phyloP scores from a whole-genome alignment of 2,329 filamentous ascomycete genomes.

The Cladorrhinum sp. region DNA sequence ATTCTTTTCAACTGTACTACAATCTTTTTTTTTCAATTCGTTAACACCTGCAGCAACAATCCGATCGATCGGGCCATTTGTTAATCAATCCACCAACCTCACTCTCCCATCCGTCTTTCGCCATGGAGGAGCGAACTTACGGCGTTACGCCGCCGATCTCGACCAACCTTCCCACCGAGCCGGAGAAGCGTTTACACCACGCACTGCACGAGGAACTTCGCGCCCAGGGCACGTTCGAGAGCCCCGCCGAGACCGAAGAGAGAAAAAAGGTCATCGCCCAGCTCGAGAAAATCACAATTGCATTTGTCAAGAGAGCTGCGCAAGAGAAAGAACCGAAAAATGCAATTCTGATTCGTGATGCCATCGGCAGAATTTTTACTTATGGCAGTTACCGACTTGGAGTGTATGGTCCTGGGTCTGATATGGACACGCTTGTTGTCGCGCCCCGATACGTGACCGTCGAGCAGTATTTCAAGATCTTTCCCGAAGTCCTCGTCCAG shows the following conservation, averaged over 20 bases:
- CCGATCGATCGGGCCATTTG: slow-evolving; percentile 3
- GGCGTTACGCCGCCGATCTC: slow-evolving; percentile 88
- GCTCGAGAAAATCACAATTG: slow-evolving; percentile 75
- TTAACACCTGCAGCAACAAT: background rate
- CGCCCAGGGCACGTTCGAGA: slow-evolving; percentile 88
- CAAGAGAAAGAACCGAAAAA: slow-evolving; percentile 68
- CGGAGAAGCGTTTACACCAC: slow-evolving; percentile 74
- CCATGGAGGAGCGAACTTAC: slow-evolving; percentile 33
- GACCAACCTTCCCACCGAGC: slow-evolving; percentile 67
- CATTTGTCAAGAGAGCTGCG: slow-evolving; percentile 83
- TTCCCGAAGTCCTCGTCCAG: slow-evolving; percentile 73
- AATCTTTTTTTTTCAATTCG: slow-evolving; percentile 1
- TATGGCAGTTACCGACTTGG: slow-evolving; percentile 95
- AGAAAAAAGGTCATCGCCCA: slow-evolving; percentile 71
- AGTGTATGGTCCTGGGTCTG: slow-evolving; percentile 90
- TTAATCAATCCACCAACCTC: background rate
- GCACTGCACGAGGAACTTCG: slow-evolving; percentile 81
- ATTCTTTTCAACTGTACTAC: background rate
- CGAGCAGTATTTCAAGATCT: slow-evolving; percentile 88
- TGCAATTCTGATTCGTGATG: slow-evolving; percentile 73
- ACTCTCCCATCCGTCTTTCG: background rate
- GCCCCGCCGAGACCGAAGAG: slow-evolving; percentile 74
- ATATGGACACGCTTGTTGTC: slow-evolving; percentile 95
- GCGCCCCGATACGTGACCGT: slow-evolving; percentile 85
- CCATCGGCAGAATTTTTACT: slow-evolving; percentile 89